These are phyloP conservation scores for Curvularia sp. DNA, from an alignment of 2,329 filamentous ascomycete species.

Conservation along the genomic window DNA sequence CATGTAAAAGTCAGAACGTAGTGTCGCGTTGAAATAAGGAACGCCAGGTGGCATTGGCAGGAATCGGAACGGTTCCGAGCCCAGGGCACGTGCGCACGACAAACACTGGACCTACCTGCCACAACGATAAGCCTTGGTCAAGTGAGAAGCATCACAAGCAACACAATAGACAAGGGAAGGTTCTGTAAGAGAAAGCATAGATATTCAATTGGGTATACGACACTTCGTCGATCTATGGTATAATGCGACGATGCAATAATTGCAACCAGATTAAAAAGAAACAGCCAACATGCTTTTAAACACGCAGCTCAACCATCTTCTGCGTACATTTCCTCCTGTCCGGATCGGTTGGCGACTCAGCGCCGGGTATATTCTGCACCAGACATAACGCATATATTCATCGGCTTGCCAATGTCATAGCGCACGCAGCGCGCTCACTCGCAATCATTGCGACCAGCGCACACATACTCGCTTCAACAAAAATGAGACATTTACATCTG, in stretches of 20 bases:
- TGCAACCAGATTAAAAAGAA: constrained; percentile 10
- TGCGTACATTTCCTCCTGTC: constrained; percentile 9
- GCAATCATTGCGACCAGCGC: constrained; percentile 27
- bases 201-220: constrained; percentile 12
- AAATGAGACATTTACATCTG: constrained; percentile 15
- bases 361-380: constrained; percentile 38
- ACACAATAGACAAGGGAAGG: not conserved
- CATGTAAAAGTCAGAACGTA: not conserved
- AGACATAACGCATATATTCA: constrained; percentile 15
- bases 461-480: constrained; percentile 10
- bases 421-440: constrained; percentile 23
- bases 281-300: constrained; percentile 4
- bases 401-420: constrained; percentile 25
- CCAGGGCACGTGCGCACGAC: constrained; percentile 12
- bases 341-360: constrained; percentile 26
- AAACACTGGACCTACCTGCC: not conserved
- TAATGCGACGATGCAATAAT: constrained; percentile 13
- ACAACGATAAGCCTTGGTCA: not conserved
- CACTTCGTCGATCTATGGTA: constrained; percentile 11
- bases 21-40: not conserved
- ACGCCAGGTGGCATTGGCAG: constrained; percentile 19
- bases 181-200: constrained; percentile 4
- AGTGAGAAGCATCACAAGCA: not conserved
- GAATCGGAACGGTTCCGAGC: constrained; percentile 19
- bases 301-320: constrained; percentile 3